Base-by-base conservation (phyloP, 495 filamentous ascomycete species). In the Saxispiralis lemnorum region DNA sequence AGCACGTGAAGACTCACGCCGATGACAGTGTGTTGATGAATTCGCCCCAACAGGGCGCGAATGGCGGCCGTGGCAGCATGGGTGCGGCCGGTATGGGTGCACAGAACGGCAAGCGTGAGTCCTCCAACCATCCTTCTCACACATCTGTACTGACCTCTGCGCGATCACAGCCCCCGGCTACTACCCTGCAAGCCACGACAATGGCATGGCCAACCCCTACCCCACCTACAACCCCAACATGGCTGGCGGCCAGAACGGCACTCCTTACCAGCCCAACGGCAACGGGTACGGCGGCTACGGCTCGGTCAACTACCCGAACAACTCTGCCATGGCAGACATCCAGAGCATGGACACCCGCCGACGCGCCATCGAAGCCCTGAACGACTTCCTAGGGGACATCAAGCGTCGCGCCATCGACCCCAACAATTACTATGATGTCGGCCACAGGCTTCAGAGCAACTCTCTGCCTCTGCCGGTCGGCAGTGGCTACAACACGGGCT, bases 1-100 rank as follows among this genome's bases (percentile, higher is more conserved):
- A 99, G 67, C 92, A 99, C 62, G 87, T 96, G 60, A 96, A 96
- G 74, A 97, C 92, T n/a, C 89, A 99, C 62, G 89, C 89, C 46
- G 89, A 99, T 59, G 89, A 99, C 63, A 92, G 86, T 34, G 84
- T 93, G 39, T 69, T 93, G 44, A 71, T 83, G 48, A 75, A 81
- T 39, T 81, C 79, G 16, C 82, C 82, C 19, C 78, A 82, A 58
- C 74, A 79, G 41, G 73, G 72, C 21, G 24, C 24, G 5, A 65
- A 64, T 49, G 71, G 48, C 33, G 44, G 46, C 31, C 54, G 46
- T 16, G 28, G 31, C 39, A 31, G 40, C 47, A 46, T 52, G 49
- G 78, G 73, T 28, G 35, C 53, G 65, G 67, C 9, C 65, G 57
- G 35, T 76, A 76, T 57, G 64, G 68, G 48, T 51, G 59, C 13